phyloP scores from a whole-genome alignment of 306 rosid species.

The Neltuma alba region DNA sequence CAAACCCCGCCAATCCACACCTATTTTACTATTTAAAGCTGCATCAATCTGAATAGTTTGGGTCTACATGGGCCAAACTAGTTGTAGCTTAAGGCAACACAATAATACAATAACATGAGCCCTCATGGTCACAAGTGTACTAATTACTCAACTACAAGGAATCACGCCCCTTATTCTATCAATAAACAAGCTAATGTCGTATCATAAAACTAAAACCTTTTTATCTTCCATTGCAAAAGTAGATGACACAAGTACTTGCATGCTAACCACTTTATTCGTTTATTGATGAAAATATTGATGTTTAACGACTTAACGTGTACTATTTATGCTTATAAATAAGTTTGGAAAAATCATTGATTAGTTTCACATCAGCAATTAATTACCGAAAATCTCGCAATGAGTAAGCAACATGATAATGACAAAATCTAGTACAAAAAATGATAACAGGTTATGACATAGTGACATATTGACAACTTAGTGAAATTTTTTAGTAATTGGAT shows the following conservation, averaged over 20 bases:
- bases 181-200: not conserved
- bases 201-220: not conserved
- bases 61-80: constrained; percentile 49
- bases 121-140: constrained; percentile 25
- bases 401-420: too few relatives aligned
- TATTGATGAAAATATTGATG: not conserved
- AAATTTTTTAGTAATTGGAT: too few relatives aligned
- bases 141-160: not conserved
- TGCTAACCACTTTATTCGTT: not conserved
- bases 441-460: too few relatives aligned
- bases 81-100: constrained; percentile 21
- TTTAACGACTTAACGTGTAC: not conserved
- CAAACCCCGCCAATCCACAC: constrained; percentile 18
- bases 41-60: constrained; percentile 15
- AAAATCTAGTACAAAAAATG: too few relatives aligned
- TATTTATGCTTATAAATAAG: not conserved
- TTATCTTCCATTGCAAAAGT: not conserved
- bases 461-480: too few relatives aligned
- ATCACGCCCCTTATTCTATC: not conserved
- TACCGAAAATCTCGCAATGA: too few relatives aligned
- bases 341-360: too few relatives aligned
- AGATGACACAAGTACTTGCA: not conserved
- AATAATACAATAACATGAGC: constrained; percentile 27
- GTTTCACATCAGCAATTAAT: too few relatives aligned
- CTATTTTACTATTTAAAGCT: constrained; percentile 24